Evolutionary conservation across 306 rosid genomes (phyloP), one percentile per base, ranked within the genome.

Genomic region (Nissolia schottii): DNA sequence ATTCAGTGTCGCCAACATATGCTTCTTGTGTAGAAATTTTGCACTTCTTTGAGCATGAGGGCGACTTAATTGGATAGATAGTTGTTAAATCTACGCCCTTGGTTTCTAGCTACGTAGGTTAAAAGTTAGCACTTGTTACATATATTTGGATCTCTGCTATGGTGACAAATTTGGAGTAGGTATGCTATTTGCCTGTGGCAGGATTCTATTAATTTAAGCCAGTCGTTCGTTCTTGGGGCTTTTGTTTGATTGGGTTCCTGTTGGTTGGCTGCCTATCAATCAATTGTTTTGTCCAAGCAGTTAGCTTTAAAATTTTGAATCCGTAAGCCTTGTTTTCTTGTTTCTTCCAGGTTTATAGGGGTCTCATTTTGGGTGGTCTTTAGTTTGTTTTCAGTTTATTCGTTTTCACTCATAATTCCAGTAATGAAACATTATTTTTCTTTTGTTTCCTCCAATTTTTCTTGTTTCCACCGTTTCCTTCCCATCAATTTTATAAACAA

Each of bases 151-250:
- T 75, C 8, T 41, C 7, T 10, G 22, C 31, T 66, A 29, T 11
- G 29, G 31, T 7, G 11, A 29, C 73, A 24, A 5, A 20, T 29
- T 28, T 27, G 6, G 23, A 28, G 0, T 19, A 22, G 7, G 0
- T 29, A 20, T 54, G 20, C 41, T 50, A 5, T 70, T 48, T 60
- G 35, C 29, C 24, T 60, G 24, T n/a, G 46, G n/a, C n/a, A n/a
- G 34, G 16, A 0, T 37, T 65, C 70, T 51, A 37, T 67, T 31
- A 23, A 40, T 79, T 70, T 73, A 60, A 28, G 55, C 29, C 34
- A 37, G 1, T 72, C 11, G 9, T n/a, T 72, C 11, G 9, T n/a
- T 18, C 10, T 31, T 29, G 7, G 11, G 43, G 43, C 43, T 2
- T 8, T 8, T 37, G 43, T 37, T 11, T 60, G 32, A 8, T 46